phyloP scores from a whole-genome alignment of 257 asterid genomes.

The Scutellaria minor region DNA sequence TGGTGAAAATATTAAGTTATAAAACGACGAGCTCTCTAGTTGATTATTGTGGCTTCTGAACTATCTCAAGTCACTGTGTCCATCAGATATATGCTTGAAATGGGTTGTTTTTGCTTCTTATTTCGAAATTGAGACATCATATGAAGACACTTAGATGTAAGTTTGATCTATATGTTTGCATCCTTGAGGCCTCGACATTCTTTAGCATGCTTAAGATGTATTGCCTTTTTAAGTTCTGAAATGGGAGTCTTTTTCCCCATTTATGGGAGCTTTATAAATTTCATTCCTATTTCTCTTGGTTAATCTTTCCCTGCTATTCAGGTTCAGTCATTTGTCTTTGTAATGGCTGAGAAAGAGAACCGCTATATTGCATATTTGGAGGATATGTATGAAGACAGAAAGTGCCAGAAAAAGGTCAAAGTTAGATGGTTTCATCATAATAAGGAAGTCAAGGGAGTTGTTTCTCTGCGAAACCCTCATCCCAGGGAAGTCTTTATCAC shows the following conservation, averaged over 20 bases:
- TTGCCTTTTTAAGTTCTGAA: background rate
- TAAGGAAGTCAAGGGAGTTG: constrained; percentile 81
- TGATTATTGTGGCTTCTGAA: too few relatives aligned
- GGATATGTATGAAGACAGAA: constrained; percentile 97
- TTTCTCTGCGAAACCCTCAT: constrained; percentile 66
- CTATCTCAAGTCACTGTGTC: too few relatives aligned
- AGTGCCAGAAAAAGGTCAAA: constrained; percentile 91
- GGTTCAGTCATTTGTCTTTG: constrained; percentile 87
- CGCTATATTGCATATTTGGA: constrained; percentile 87
- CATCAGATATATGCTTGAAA: too few relatives aligned
- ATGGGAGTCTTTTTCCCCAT: background rate
- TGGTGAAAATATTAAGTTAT: background rate
- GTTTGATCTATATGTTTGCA: too few relatives aligned
- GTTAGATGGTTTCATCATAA: constrained; percentile 97
- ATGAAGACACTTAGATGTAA: too few relatives aligned
- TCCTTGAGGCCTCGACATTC: too few relatives aligned
- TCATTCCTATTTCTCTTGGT: background rate
- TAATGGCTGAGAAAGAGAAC: constrained; percentile 94
- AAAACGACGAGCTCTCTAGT: too few relatives aligned
- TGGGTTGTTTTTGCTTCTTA: too few relatives aligned
- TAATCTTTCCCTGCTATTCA: constrained; percentile 37
- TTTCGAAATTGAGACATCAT: too few relatives aligned
- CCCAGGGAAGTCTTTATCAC: constrained; percentile 94
- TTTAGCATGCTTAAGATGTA: too few relatives aligned
- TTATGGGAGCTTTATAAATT: constrained; percentile 24